Conservation (phyloP, 345 rosid species). For the Viola odorata region DNA sequence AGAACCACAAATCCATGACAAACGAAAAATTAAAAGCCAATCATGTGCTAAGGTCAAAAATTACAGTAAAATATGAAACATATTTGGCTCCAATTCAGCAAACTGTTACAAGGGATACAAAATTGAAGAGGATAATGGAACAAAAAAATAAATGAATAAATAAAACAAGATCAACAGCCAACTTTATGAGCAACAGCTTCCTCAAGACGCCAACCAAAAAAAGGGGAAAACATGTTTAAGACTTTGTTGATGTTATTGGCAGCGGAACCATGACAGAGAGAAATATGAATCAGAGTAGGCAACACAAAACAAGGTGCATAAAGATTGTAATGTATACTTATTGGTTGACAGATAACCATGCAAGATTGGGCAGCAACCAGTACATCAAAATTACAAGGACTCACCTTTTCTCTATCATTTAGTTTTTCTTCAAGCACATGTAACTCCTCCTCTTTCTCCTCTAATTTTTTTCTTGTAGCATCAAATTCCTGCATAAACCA, state of each 20-base stretch:
- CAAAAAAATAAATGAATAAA: no score
- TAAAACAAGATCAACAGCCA: no score
- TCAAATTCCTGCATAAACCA: conserved; percentile 50
- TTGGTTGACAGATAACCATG: no score
- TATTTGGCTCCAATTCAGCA: not conserved
- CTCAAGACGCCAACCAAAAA: no score
- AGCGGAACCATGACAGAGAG: no score
- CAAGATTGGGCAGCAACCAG: no score
- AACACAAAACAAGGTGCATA: not conserved
- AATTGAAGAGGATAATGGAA: not conserved
- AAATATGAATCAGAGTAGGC: no score
- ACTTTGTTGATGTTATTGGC: no score
- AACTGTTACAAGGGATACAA: not conserved
- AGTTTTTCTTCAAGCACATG: conserved; percentile 62
- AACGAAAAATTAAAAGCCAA: not conserved
- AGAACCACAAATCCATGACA: not conserved
- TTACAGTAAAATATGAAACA: not conserved
- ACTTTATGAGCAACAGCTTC: no score
- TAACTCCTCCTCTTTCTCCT: conserved; percentile 59
- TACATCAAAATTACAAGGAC: conserved; percentile 7
- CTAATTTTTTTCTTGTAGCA: conserved; percentile 48
- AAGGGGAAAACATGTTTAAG: no score
- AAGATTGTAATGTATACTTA: no score
- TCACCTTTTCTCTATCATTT: conserved; percentile 74
- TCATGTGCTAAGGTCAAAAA: not conserved